phyloP scores from a whole-genome alignment of 192 early-diverging fungal genomes.

The Paraglomus occultum region DNA sequence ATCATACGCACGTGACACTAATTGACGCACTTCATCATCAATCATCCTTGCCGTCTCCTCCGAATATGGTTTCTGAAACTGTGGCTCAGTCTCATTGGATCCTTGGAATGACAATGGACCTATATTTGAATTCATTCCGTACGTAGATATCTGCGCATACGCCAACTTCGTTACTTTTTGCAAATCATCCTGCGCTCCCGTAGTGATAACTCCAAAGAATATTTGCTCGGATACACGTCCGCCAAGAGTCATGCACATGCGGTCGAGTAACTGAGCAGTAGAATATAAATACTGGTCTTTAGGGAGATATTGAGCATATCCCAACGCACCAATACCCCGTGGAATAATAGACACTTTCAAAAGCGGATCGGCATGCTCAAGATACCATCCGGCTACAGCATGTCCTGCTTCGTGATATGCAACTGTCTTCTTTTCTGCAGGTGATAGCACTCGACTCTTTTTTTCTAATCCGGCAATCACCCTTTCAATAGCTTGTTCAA shows the following conservation, averaged over 20 bases:
- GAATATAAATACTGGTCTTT: slow-evolving; percentile 97
- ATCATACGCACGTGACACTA: slow-evolving; percentile 79
- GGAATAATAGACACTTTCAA: slow-evolving; percentile 99
- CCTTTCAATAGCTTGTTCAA: slow-evolving; percentile 97
- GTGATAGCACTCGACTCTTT: slow-evolving; percentile 90
- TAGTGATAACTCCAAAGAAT: slow-evolving; percentile 93
- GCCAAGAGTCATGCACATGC: slow-evolving; percentile 88
- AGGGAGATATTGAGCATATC: slow-evolving; percentile 99
- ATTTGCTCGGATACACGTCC: slow-evolving; percentile 87
- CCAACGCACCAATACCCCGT: slow-evolving; percentile 89
- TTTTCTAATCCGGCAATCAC: slow-evolving; percentile 98
- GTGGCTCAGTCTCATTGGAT: slow-evolving; percentile 61
- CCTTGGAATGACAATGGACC: slow-evolving; percentile 85
- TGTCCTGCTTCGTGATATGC: slow-evolving; percentile 99
- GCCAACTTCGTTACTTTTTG: slow-evolving; percentile 97
- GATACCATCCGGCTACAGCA: slow-evolving; percentile 97
- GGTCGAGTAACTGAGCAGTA: slow-evolving; percentile 85
- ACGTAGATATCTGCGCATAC: slow-evolving; percentile 91
- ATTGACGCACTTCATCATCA: slow-evolving; percentile 88
- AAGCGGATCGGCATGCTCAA: slow-evolving; percentile 93
- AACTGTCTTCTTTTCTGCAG: slow-evolving; percentile 98
- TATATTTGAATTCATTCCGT: slow-evolving; percentile 90
- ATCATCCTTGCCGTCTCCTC: slow-evolving; percentile 94
- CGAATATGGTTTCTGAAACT: slow-evolving; percentile 95
- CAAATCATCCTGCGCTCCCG: slow-evolving; percentile 96